These are phyloP conservation scores for Neofusicoccum cordaticola DNA, from an alignment of 2,329 filamentous ascomycete genomes.

Conservation along the genomic window DNA sequence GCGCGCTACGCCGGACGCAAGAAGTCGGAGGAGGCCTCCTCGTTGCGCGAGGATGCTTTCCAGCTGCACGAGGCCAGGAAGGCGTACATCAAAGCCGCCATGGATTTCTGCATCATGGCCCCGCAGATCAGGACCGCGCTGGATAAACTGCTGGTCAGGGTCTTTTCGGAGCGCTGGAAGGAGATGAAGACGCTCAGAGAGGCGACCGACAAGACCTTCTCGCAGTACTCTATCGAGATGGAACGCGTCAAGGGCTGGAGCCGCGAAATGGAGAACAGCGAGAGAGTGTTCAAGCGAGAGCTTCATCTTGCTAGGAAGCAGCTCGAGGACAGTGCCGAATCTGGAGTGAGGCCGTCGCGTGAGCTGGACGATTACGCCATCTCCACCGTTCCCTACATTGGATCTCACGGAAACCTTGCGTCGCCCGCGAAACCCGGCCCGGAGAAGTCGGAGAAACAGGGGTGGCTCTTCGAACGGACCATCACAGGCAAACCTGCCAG, in stretches of 20 bases:
- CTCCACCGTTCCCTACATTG: slow-evolving; percentile 85
- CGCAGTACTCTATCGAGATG: slow-evolving; percentile 74
- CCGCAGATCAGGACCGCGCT: slow-evolving; percentile 81
- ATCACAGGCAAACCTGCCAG: slow-evolving; percentile 84
- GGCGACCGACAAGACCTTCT: slow-evolving; percentile 58
- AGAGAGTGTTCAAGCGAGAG: slow-evolving; percentile 78
- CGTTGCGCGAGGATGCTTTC: slow-evolving; percentile 91
- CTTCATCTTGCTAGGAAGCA: slow-evolving; percentile 74
- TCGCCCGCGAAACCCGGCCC: slow-evolving; percentile 52
- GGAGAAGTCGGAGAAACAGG: slow-evolving; percentile 74
- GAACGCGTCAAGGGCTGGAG: slow-evolving; percentile 91
- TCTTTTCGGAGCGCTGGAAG: slow-evolving; percentile 84
- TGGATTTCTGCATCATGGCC: slow-evolving; percentile 88
- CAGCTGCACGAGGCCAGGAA: slow-evolving; percentile 90
- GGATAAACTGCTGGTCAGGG: slow-evolving; percentile 79
- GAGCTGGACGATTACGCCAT: slow-evolving; percentile 91
- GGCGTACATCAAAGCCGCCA: slow-evolving; percentile 82
- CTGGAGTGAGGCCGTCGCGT: slow-evolving; percentile 72
- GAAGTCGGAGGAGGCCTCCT: slow-evolving; percentile 90
- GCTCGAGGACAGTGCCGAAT: slow-evolving; percentile 74
- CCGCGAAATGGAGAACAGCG: slow-evolving; percentile 88
- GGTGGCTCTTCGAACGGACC: slow-evolving; percentile 84
- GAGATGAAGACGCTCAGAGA: slow-evolving; percentile 76
- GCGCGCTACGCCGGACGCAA: slow-evolving; percentile 79
- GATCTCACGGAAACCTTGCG: slow-evolving; percentile 53